phyloP scores from a whole-genome alignment of 2,329 filamentous ascomycete genomes.

The Aspergillus ochraceus region DNA sequence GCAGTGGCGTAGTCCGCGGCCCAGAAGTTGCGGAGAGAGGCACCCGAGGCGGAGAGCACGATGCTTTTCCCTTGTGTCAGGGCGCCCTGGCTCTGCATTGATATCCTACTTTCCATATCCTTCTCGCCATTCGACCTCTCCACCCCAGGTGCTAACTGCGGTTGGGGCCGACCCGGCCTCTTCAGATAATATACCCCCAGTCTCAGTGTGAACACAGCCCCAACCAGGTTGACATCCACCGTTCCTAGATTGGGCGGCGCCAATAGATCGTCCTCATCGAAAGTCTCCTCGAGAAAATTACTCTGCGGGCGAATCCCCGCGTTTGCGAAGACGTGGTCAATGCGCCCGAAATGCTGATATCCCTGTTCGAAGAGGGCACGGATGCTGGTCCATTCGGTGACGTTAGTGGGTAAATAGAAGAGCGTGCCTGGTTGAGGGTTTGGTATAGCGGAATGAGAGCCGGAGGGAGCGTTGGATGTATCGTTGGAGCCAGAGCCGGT shows the following conservation, averaged over 20 bases:
- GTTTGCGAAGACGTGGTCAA: constrained; percentile 55
- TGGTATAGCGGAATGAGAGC: constrained; percentile 20
- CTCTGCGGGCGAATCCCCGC: constrained; percentile 54
- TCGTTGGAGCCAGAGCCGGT: constrained; percentile 21
- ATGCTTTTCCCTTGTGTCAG: constrained; percentile 38
- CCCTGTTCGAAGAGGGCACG: constrained; percentile 53
- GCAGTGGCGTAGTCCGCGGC: constrained; percentile 54
- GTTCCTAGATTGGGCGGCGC: constrained; percentile 45
- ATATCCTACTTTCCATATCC: too few species aligned
- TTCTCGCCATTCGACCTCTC: too few species aligned
- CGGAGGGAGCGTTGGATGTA: background rate
- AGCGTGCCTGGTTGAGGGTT: constrained; percentile 27
- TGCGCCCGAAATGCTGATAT: constrained; percentile 42
- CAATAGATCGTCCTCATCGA: constrained; percentile 52
- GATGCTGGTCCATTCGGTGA: constrained; percentile 53
- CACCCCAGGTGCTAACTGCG: too few species aligned
- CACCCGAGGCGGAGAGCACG: constrained; percentile 54
- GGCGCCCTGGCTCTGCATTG: too few species aligned
- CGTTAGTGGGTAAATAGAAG: constrained; percentile 49
- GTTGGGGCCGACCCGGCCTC: background rate
- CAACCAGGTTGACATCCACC: constrained; percentile 54
- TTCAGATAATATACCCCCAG: constrained; percentile 52
- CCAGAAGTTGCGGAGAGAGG: constrained; percentile 52
- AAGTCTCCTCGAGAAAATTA: constrained; percentile 49
- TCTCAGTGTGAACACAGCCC: constrained; percentile 51